These are phyloP conservation scores for Apophysomyces ossiformis DNA, from an alignment of 371 early-diverging fungal species.

Conservation along the genomic window DNA sequence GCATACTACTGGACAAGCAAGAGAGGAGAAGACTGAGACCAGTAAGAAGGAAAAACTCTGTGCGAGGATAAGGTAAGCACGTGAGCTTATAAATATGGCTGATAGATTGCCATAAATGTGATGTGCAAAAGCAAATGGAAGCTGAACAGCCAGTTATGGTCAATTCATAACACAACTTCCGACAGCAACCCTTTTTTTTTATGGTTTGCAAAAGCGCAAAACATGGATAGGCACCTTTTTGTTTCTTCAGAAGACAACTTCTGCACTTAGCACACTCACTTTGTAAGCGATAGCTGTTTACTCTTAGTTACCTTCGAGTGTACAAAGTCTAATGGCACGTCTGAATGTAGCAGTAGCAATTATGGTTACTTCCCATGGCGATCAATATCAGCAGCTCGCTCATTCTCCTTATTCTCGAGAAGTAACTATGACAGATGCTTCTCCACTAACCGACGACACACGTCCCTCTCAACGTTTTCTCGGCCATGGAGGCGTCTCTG, in stretches of 20 bases:
- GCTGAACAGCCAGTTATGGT: neutral
- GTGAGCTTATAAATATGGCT: neutral
- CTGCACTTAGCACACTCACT: neutral
- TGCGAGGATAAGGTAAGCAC: neutral
- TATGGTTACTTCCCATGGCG: conserved; percentile 1
- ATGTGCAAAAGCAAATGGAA: conserved; percentile 1
- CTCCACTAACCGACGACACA: neutral
- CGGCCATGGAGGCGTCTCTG: neutral
- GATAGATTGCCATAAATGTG: conserved; percentile 9
- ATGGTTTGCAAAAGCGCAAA: conserved; percentile 7
- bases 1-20: too few species aligned
- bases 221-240: neutral
- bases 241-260: conserved; percentile 2
- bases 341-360: neutral
- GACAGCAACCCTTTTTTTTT: neutral
- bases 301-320: neutral
- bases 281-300: neutral
- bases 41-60: neutral
- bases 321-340: neutral
- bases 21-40: neutral
- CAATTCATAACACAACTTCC: neutral
- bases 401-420: conserved; percentile 5
- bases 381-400: neutral
- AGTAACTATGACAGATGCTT: neutral
- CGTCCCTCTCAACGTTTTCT: neutral